phyloP scores from a whole-genome alignment of 345 rosid species.

The Pelargonium nanum region DNA sequence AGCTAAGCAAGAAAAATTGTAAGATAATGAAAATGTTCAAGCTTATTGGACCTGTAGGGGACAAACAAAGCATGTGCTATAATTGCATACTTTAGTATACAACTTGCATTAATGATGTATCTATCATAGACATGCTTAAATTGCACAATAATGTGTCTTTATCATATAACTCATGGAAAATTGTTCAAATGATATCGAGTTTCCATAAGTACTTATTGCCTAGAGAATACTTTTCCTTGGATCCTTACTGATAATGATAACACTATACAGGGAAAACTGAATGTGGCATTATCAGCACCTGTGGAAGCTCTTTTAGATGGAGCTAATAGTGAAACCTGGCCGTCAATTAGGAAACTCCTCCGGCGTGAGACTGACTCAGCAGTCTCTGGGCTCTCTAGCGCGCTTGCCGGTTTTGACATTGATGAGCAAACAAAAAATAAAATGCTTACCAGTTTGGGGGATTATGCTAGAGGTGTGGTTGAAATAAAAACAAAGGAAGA shows the following conservation, averaged over 20 bases:
- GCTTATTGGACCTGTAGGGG: neutral
- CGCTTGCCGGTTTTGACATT: slow-evolving; percentile 66
- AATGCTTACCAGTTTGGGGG: slow-evolving; percentile 42
- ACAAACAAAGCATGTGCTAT: neutral
- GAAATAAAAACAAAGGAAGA: slow-evolving; percentile 72
- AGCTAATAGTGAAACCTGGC: slow-evolving; percentile 71
- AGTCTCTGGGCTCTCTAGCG: slow-evolving; percentile 46
- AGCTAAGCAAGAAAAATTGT: neutral
- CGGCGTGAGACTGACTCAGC: slow-evolving; percentile 52
- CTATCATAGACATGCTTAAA: neutral
- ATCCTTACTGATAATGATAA: slow-evolving; percentile 15
- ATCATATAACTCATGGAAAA: too few relatives aligned
- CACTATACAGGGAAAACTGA: slow-evolving; percentile 49
- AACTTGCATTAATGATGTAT: neutral
- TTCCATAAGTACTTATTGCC: too few relatives aligned
- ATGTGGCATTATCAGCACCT: slow-evolving; percentile 56
- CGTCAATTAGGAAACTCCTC: slow-evolving; percentile 67
- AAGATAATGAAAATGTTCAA: neutral
- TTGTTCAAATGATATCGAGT: slow-evolving; percentile 9
- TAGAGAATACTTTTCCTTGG: too few relatives aligned
- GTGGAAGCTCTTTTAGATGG: slow-evolving; percentile 76
- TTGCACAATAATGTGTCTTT: neutral
- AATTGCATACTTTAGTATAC: neutral
- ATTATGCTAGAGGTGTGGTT: slow-evolving; percentile 62
- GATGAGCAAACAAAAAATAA: slow-evolving; percentile 37